These are phyloP conservation scores for Macaranga tanarius DNA, from an alignment of 441 rosid species.

Conservation along the genomic window DNA sequence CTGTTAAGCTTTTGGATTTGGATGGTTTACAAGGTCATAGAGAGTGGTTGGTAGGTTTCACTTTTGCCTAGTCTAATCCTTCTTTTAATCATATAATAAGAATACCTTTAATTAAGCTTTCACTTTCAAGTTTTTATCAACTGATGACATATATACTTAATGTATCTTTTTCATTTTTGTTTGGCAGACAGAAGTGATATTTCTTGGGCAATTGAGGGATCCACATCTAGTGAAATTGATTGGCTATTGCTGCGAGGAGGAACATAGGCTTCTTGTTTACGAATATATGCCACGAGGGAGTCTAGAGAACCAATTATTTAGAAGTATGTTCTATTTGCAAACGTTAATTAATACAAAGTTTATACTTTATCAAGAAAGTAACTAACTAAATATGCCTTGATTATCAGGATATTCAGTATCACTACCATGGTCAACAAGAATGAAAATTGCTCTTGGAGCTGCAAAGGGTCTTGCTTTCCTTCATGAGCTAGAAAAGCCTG, in stretches of 20 bases:
- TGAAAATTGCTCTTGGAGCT: constrained; percentile 80
- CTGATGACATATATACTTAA: constrained; percentile 1
- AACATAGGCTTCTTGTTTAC: constrained; percentile 68
- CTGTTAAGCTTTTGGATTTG: constrained; percentile 75
- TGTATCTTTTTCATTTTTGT: neutral
- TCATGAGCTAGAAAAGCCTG: constrained; percentile 71
- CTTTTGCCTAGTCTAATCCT: neutral
- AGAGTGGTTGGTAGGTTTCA: constrained; percentile 77
- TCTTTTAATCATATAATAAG: neutral
- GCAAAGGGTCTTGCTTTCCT: constrained; percentile 82
- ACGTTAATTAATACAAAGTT: neutral
- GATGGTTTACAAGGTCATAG: constrained; percentile 78
- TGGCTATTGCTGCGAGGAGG: constrained; percentile 79
- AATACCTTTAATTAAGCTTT: constrained; percentile 1
- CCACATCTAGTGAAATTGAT: constrained; percentile 71
- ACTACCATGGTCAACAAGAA: constrained; percentile 72
- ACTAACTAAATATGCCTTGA: too few relatives aligned
- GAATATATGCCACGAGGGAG: constrained; percentile 82
- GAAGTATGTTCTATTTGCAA: constrained; percentile 41
- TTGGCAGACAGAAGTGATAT: constrained; percentile 68
- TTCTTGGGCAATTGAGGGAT: constrained; percentile 75
- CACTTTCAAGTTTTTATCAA: constrained; percentile 7
- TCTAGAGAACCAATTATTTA: constrained; percentile 72
- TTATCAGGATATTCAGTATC: constrained; percentile 54
- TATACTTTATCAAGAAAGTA: neutral